phyloP scores from a whole-genome alignment of 208 protist species.

The Phytomonas serpens region DNA sequence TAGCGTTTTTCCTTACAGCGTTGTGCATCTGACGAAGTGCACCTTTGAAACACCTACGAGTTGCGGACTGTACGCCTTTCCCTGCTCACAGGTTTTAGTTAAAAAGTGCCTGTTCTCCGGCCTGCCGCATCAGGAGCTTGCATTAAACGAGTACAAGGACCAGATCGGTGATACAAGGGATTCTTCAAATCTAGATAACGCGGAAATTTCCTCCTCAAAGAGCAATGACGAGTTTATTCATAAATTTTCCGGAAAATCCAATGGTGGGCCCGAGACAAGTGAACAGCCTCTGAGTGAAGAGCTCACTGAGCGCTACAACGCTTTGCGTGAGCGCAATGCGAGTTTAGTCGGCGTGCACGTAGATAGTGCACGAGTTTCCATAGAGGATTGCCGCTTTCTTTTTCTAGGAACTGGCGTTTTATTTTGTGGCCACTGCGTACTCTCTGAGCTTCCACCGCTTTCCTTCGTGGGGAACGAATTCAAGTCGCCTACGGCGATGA shows the following conservation, averaged over 20 bases:
- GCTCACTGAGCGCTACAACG: background rate
- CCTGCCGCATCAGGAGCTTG: constrained; percentile 12
- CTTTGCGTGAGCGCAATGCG: constrained; percentile 13
- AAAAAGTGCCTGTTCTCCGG: constrained; percentile 74
- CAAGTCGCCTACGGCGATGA: constrained; percentile 9
- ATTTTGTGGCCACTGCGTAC: constrained; percentile 21
- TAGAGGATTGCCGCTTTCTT: constrained; percentile 40
- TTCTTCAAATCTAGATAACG: background rate
- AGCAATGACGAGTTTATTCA: background rate
- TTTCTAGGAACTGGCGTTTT: constrained; percentile 35
- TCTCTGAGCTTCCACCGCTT: constrained; percentile 3
- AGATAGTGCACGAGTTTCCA: constrained; percentile 29
- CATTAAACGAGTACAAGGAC: constrained; percentile 4
- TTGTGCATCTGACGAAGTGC: constrained; percentile 60
- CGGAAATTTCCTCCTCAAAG: background rate
- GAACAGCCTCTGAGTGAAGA: background rate
- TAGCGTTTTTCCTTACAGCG: constrained; percentile 68
- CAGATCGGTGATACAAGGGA: background rate
- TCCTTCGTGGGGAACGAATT: constrained; percentile 9
- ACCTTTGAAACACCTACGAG: constrained; percentile 54
- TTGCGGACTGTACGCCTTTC: constrained; percentile 60
- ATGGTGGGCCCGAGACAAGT: background rate
- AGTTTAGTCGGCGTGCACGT: constrained; percentile 39
- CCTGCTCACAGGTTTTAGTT: constrained; percentile 39
- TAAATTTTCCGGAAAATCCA: background rate